Evolutionary conservation across 768 basidiomycete genomes (phyloP).

Genomic region (Lentinula aciculospora): DNA sequence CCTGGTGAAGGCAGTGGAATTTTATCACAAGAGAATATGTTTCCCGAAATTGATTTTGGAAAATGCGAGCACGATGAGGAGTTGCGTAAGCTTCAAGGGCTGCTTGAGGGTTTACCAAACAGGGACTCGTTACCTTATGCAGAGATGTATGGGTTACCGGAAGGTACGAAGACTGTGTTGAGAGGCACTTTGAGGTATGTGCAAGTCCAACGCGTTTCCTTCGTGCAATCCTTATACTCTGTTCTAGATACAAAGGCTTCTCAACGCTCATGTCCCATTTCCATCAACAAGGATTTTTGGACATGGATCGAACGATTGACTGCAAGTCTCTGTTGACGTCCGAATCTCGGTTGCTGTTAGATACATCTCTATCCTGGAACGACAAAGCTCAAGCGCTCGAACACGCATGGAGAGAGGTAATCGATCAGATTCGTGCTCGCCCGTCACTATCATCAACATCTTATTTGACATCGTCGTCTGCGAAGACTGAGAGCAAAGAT

Average conservation of each 20-base stretch:
- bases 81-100: slow-evolving; percentile 43
- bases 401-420: no score
- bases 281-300: background rate
- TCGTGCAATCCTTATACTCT: slow-evolving; percentile 37
- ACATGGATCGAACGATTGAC: no score
- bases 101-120: slow-evolving; percentile 82
- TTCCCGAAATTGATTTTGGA: slow-evolving; percentile 24
- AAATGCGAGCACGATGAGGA: slow-evolving; percentile 25
- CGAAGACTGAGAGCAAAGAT: slow-evolving; percentile 13
- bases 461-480: background rate
- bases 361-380: no score
- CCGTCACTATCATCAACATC: no score
- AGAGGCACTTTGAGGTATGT: slow-evolving; percentile 78
- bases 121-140: slow-evolving; percentile 73
- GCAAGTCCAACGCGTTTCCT: background rate
- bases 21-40: background rate
- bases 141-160: slow-evolving; percentile 50
- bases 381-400: no score
- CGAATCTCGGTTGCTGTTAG: no score
- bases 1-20: background rate
- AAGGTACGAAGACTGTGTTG: slow-evolving; percentile 49
- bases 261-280: background rate
- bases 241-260: slow-evolving; percentile 23
- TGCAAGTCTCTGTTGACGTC: no score
- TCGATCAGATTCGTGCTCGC: no score